Evolutionary conservation across 1,139 yeast genomes (phyloP).

Genomic region (Arxiozyma bovina): DNA sequence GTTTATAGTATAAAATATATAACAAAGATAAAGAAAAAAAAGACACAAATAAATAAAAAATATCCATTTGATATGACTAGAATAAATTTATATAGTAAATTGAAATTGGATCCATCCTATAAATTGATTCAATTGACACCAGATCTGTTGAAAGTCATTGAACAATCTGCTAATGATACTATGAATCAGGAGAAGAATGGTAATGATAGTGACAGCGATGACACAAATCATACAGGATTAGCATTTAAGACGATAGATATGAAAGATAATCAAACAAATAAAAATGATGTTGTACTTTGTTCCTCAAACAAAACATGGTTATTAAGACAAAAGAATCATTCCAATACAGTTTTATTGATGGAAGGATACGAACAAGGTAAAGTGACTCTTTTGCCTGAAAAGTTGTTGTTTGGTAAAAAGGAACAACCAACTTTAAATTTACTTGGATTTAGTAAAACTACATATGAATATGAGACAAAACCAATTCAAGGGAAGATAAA

Average conservation of each 20-base stretch:
- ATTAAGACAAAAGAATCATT: slow-evolving; percentile 74
- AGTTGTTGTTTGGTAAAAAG: slow-evolving; percentile 15
- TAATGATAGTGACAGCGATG: slow-evolving; percentile 17
- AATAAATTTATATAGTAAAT: slow-evolving; percentile 17
- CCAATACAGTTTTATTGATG: slow-evolving; percentile 64
- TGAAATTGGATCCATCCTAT: slow-evolving; percentile 34
- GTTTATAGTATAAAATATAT: not conserved
- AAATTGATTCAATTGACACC: slow-evolving; percentile 55
- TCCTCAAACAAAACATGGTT: slow-evolving; percentile 51
- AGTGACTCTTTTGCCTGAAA: not conserved
- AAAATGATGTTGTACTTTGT: slow-evolving; percentile 51
- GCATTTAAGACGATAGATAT: slow-evolving; percentile 40
- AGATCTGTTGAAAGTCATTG: slow-evolving; percentile 41
- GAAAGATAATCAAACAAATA: slow-evolving; percentile 13
- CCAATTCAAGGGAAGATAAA: slow-evolving; percentile 39
- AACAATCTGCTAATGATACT: slow-evolving; percentile 12
- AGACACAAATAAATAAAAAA: too few species aligned
- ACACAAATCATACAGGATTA: slow-evolving; percentile 27
- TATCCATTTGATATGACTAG: not conserved
- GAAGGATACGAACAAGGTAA: slow-evolving; percentile 19
- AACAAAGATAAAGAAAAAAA: not conserved
- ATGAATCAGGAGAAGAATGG: too few species aligned
- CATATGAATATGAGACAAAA: slow-evolving; percentile 46
- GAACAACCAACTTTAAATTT: slow-evolving; percentile 24
- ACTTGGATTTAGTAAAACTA: slow-evolving; percentile 37